phyloP scores from a whole-genome alignment of 169 alveolate genomes.

The Plasmodium gallinaceum region DNA sequence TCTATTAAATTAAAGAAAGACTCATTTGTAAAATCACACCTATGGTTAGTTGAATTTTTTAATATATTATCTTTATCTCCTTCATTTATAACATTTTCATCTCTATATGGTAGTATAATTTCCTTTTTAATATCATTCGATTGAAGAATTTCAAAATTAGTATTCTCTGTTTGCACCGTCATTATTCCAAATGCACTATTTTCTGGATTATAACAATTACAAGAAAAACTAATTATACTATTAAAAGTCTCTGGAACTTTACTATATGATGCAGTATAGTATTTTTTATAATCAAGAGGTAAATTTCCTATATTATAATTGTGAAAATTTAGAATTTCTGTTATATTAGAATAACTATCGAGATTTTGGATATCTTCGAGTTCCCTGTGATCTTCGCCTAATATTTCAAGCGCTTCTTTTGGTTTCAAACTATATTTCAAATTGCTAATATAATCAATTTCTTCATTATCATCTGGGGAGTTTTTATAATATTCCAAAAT shows the following conservation, averaged over 20 bases:
- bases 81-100: not conserved
- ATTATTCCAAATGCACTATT: constrained; percentile 40
- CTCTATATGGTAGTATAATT: not conserved
- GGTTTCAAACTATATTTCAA: constrained; percentile 9
- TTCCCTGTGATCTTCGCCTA: constrained; percentile 19
- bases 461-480: constrained; percentile 2
- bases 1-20: constrained; percentile 8
- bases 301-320: constrained; percentile 52
- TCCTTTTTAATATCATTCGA: not conserved
- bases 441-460: constrained; percentile 17
- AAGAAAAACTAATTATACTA: constrained; percentile 31
- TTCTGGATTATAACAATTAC: constrained; percentile 50
- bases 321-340: constrained; percentile 49
- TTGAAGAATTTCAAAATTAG: not conserved
- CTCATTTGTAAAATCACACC: constrained; percentile 34
- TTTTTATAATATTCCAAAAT: constrained; percentile 42
- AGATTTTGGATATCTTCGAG: constrained; percentile 12
- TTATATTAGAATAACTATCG: constrained; percentile 20
- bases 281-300: constrained; percentile 15
- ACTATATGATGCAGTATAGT: constrained; percentile 29
- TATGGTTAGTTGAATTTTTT: constrained; percentile 2
- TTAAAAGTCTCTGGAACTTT: constrained; percentile 29
- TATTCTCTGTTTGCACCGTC: constrained; percentile 36
- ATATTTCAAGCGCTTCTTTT: constrained; percentile 16
- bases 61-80: not conserved